phyloP scores from a whole-genome alignment of 2,329 filamentous ascomycete species.

The Bertia moriformis region DNA sequence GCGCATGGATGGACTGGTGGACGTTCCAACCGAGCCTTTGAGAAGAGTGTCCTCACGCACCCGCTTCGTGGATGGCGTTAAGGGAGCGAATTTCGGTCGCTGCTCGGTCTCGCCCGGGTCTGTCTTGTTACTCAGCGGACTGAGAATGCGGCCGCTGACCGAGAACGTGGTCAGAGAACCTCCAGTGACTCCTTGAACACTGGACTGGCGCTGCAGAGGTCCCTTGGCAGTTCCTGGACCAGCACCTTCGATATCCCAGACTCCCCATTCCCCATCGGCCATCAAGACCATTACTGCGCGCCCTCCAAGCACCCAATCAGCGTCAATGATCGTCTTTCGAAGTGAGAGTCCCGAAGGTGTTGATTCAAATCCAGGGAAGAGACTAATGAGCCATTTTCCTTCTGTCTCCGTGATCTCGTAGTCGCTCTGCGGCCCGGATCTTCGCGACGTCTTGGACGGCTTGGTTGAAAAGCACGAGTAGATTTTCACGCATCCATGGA shows the following conservation, averaged over 20 bases:
- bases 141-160: slow-evolving; percentile 20
- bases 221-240: slow-evolving; percentile 21
- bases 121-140: slow-evolving; percentile 10
- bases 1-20: slow-evolving; percentile 15
- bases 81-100: slow-evolving; percentile 18
- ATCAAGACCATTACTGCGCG: slow-evolving; percentile 25
- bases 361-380: slow-evolving; percentile 23
- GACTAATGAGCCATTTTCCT: slow-evolving; percentile 24
- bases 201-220: slow-evolving; percentile 19
- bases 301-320: slow-evolving; percentile 26
- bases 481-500: slow-evolving; percentile 1
- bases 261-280: slow-evolving; percentile 28
- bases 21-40: slow-evolving; percentile 13
- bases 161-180: slow-evolving; percentile 23
- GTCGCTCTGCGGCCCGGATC: not conserved
- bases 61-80: slow-evolving; percentile 29
- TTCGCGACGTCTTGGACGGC: not conserved
- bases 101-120: slow-evolving; percentile 2
- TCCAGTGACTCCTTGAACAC: slow-evolving; percentile 19
- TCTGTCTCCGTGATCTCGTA: slow-evolving; percentile 11
- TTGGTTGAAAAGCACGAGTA: not conserved
- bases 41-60: slow-evolving; percentile 25
- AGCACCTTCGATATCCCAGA: slow-evolving; percentile 29
- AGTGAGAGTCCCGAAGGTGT: slow-evolving; percentile 11
- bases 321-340: slow-evolving; percentile 25